phyloP scores from a whole-genome alignment of 768 basidiomycete species.

The Leccinellum rugosiceps region DNA sequence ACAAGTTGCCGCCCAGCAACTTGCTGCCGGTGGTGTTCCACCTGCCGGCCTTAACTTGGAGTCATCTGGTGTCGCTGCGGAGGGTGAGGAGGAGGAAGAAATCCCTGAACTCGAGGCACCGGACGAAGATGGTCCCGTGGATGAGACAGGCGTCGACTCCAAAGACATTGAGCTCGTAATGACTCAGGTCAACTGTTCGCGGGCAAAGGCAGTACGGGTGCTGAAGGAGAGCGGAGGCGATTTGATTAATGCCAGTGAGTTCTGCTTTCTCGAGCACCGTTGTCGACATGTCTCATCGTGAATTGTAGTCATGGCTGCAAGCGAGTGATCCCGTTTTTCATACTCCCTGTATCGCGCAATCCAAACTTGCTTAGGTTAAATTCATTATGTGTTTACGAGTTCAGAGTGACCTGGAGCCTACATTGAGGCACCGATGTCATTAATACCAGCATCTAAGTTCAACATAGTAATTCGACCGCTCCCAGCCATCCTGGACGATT shows the following conservation, averaged over 20 bases:
- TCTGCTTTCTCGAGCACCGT: not conserved
- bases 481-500: conserved; percentile 76
- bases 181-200: conserved; percentile 81
- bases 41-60: conserved; percentile 46
- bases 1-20: conserved; percentile 78
- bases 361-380: conserved; percentile 10
- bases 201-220: conserved; percentile 88
- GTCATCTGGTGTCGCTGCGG: conserved; percentile 45
- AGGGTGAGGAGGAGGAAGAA: conserved; percentile 69
- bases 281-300: conserved; percentile 10
- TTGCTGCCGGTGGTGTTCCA: conserved; percentile 50
- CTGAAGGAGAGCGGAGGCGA: conserved; percentile 92
- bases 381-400: conserved; percentile 3
- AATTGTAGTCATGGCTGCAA: conserved; percentile 82
- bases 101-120: conserved; percentile 80
- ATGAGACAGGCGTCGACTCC: conserved; percentile 86
- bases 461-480: conserved; percentile 85
- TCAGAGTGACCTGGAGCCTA: not conserved
- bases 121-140: conserved; percentile 78
- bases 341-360: conserved; percentile 33
- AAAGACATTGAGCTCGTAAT: conserved; percentile 97
- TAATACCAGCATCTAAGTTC: conserved; percentile 64
- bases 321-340: conserved; percentile 57
- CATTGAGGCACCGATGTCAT: conserved; percentile 19
- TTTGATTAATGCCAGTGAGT: conserved; percentile 95